Evolutionary conservation across 1,139 yeast species (phyloP), one percentile per base, ranked within the genome.

Genomic region (Chernovozyma aurita): DNA sequence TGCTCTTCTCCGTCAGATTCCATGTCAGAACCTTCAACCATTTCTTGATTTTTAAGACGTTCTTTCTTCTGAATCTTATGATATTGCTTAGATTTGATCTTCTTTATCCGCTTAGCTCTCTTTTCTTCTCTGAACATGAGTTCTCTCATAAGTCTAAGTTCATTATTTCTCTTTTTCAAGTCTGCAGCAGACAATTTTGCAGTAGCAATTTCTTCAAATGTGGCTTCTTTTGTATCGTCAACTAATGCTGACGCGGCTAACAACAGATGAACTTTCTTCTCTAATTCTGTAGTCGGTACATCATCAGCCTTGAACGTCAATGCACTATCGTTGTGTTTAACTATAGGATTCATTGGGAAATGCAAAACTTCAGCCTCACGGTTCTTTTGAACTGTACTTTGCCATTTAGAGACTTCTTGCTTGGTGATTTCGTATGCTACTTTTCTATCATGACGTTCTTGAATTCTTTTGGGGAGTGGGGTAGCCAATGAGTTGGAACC

Each of bases 81-180:
- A 62, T 80, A 92, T 5, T 87, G 76, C 60, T 90, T 94, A 31
- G 97, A 87, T 61, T 92, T 92, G 61, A 92, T 92, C 64, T 90
- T 92, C 66, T 90, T 90, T 51, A 92, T 75, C 49, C 99, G 76
- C 58, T 78, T 87, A 16, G 97, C 88, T 55, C 86, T 82, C 52
- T 81, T 78, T 63, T 92, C 97, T 52, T 92, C 97, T 53, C 97
- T 76, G 63, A 88, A 92, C 95, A 92, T 86, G 44, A 92, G 73
- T 53, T 92, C 98, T 45, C 98, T 76, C 97, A 88, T 88, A 52
- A 84, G 62, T 48, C 97, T 75, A 47, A 92, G 73, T 59, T 92
- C 96, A 40, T 78, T 76, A 12, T 95, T 83, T 46, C 95, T 76
- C 53, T 80, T 78, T 42, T 70, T 67, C 63, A 90, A 64, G 36